Base-by-base conservation (phyloP, 148 eudicot genomes). In the Rhododendron williamsianum region DNA sequence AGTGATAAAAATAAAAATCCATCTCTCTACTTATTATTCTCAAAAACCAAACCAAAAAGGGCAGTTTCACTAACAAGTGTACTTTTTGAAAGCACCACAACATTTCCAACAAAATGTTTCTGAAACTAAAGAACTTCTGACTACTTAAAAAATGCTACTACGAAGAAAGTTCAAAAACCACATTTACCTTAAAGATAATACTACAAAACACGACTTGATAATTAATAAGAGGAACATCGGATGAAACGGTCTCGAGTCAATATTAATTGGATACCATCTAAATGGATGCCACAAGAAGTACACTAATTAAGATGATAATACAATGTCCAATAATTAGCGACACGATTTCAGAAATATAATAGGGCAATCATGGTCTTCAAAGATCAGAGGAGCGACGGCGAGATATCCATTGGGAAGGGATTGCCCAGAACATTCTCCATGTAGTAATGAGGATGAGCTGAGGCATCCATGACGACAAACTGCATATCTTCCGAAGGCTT, bases 401-500 rank as follows among this genome's bases (percentile, higher is more conserved):
- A 86, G 71, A 95, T 88, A 69, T 97, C 99, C 98, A 97, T 95
- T 9, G 95, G 88, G 56, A 90, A 97, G 56, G 94, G 94, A 82
- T 92, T 93, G n/a, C 91, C 98, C 6, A 94, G 86, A 54, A 92
- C 92, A 49, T 89, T 89, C 46, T 97, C 98, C 92, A 93, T 89
- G 91, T 91, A 93, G 84, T 83, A 85, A 84, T 88, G 89, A 11
- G 90, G 87, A 90, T 86, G 91, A 8, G 93, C 54, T 0, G 73
- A 67, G 12, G 92, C 88, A 45, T 94, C 98, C 93, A 94, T 93
- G 10, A 91, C 93, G 78, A 93, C 92, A 78, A 92, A 91, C 83
- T 95, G 98, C 98, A 95, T 95, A 84, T 97, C 99, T 35, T 97
- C 99, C 0, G 98, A 92, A 5, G 99, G 99, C 89, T 97, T 97